Conservation (phyloP, 805 yeast species). For the Wilhelminamyces savonicus region DNA sequence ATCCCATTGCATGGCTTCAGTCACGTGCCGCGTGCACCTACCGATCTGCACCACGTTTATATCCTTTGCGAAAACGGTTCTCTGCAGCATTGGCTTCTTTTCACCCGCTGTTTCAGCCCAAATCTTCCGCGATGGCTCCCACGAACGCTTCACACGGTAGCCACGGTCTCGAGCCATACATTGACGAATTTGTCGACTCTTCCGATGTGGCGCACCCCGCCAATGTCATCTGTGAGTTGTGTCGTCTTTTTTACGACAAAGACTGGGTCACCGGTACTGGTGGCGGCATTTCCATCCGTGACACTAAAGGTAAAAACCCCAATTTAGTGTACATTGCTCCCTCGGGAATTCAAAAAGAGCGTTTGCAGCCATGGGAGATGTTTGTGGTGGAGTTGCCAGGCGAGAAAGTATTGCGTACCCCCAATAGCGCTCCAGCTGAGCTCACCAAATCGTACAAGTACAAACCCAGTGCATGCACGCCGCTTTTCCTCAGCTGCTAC, state of each 20-base stretch:
- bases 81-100: too few relatives aligned
- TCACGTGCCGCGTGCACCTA: too few relatives aligned
- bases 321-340: conserved; percentile 74
- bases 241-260: conserved; percentile 67
- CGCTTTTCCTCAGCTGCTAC: conserved; percentile 73
- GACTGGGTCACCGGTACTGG: conserved; percentile 97
- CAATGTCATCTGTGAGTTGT: conserved; percentile 74
- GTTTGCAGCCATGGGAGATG: conserved; percentile 75
- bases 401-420: conserved; percentile 51
- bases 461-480: conserved; percentile 94
- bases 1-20: too few relatives aligned
- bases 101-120: too few relatives aligned
- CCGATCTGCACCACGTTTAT: too few relatives aligned
- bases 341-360: conserved; percentile 93
- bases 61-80: too few relatives aligned
- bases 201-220: conserved; percentile 90
- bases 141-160: too few relatives aligned
- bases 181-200: too few relatives aligned
- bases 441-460: conserved; percentile 36
- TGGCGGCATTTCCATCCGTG: conserved; percentile 81
- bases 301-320: conserved; percentile 34
- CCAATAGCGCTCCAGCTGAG: conserved; percentile 37
- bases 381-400: conserved; percentile 62
- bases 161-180: too few relatives aligned
- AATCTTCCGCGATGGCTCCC: too few relatives aligned